A percentile compares a stretch with the other conserved stretches of the same genome.
phyloP scores from a whole-genome alignment of 495 filamentous ascomycete genomes.

The Talaromyces nanjingensis region DNA sequence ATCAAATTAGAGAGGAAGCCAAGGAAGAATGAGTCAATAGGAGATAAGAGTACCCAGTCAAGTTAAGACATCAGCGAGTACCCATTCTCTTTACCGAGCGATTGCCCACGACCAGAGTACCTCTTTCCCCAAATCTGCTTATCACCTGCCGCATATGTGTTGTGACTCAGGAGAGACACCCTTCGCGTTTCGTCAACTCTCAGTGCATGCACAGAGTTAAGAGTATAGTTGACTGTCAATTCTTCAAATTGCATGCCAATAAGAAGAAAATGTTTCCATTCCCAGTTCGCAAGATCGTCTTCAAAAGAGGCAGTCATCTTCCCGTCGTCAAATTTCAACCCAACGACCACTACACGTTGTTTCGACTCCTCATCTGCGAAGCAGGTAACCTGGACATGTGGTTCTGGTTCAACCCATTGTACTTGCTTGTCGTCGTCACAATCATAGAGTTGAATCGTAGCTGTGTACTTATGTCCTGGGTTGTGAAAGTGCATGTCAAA shows the following conservation, averaged over 20 bases:
- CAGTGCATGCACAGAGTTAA: background rate
- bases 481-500: background rate
- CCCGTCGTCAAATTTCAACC: background rate
- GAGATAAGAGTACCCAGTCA: background rate
- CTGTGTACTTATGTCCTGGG: background rate
- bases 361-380: background rate
- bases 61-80: background rate
- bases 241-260: background rate
- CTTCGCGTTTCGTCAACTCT: background rate
- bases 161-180: background rate
- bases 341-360: background rate
- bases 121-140: background rate
- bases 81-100: background rate
- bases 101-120: background rate
- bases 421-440: background rate
- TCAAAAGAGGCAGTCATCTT: background rate
- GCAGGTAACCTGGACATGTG: background rate
- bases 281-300: background rate
- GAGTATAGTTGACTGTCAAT: background rate
- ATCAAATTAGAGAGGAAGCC: background rate
- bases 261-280: background rate
- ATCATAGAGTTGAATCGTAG: background rate
- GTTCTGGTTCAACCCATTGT: background rate
- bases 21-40: background rate
- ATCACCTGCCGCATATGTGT: background rate